A percentile compares a stretch with the other conserved stretches of the same genome.
phyloP scores from a whole-genome alignment of 495 filamentous ascomycete species.

The Daldinia childiae region DNA sequence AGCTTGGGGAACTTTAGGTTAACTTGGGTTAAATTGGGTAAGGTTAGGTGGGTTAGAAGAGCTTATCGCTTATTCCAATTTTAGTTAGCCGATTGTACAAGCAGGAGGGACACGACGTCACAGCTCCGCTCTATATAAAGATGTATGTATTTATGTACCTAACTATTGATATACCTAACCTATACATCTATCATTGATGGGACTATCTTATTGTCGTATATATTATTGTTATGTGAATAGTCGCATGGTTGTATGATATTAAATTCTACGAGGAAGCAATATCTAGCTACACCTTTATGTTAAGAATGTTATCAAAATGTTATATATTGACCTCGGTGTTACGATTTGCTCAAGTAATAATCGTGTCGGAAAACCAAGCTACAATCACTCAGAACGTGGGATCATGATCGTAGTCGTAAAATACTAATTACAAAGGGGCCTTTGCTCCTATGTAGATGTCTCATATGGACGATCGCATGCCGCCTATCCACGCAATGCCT shows the following conservation, averaged over 20 bases:
- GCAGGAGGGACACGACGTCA: slow-evolving; percentile 31
- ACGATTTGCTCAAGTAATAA: not conserved
- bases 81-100: slow-evolving; percentile 14
- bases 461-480: slow-evolving; percentile 12
- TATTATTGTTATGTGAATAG: not conserved
- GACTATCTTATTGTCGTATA: not conserved
- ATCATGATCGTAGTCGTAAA: slow-evolving; percentile 49
- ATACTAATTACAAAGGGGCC: not conserved
- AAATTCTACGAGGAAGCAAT: not conserved
- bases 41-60: slow-evolving; percentile 20
- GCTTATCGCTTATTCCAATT: slow-evolving; percentile 34
- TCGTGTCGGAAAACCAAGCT: not conserved
- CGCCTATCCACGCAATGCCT: slow-evolving; percentile 24
- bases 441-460: slow-evolving; percentile 14
- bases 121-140: slow-evolving; percentile 33
- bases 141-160: too few relatives aligned
- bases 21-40: slow-evolving; percentile 22
- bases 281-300: too few relatives aligned
- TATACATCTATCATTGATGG: too few relatives aligned
- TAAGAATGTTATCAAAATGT: not conserved
- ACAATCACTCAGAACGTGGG: slow-evolving; percentile 38
- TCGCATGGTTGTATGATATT: not conserved
- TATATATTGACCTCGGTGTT: not conserved
- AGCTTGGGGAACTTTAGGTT: slow-evolving; percentile 14
- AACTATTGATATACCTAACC: too few relatives aligned